Conservation (phyloP, 2,329 filamentous ascomycete species). For the Stemphylium vesicarium region DNA sequence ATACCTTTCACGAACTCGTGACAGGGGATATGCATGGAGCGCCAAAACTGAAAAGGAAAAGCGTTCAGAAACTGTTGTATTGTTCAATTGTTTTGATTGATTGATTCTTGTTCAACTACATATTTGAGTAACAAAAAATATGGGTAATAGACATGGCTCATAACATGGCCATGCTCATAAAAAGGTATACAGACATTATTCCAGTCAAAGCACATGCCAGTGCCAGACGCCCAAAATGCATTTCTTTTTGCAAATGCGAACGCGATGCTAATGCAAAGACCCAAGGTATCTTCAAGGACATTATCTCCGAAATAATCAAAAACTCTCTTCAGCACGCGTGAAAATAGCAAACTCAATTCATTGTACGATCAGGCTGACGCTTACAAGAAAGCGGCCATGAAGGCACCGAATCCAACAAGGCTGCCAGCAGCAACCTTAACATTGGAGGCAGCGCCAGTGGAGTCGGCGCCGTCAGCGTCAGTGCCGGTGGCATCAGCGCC, state of each 20-base stretch:
- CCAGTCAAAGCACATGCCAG: conserved; percentile 27
- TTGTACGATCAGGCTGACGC: background rate
- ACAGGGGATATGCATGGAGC: too few species aligned
- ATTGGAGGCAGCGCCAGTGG: conserved; percentile 38
- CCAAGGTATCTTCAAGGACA: conserved; percentile 43
- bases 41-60: too few species aligned
- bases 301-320: conserved; percentile 16
- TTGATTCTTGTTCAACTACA: conserved; percentile 14
- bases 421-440: conserved; percentile 40
- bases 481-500: conserved; percentile 18
- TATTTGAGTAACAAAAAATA: conserved; percentile 7
- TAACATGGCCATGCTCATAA: conserved; percentile 10
- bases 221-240: conserved; percentile 20
- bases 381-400: conserved; percentile 49
- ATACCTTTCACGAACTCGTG: too few species aligned
- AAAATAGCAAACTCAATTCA: background rate
- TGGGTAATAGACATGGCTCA: conserved; percentile 3
- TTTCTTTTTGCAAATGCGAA: conserved; percentile 13
- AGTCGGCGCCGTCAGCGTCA: conserved; percentile 13
- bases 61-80: too few species aligned
- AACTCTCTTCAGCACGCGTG: background rate
- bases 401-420: conserved; percentile 44
- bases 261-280: conserved; percentile 30
- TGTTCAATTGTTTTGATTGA: conserved; percentile 6
- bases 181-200: conserved; percentile 16